Conservation (phyloP, 75 land plant genomes). For the Pinus tabuliformis region DNA sequence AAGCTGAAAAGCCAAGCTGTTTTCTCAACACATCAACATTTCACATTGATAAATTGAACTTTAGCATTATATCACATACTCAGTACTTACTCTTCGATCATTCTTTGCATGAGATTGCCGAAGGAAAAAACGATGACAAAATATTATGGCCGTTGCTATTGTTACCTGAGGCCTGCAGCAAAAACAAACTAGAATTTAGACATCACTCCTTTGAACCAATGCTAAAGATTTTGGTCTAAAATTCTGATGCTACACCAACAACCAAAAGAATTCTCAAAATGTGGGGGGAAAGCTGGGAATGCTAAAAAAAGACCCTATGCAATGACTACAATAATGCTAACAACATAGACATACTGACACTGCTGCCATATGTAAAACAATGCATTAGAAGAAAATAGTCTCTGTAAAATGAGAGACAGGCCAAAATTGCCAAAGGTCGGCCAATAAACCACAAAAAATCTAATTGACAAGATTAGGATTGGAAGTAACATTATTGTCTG, state of each 20-base stretch:
- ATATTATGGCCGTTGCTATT: conserved; percentile 81
- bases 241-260: neutral
- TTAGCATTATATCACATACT: neutral
- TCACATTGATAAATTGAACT: neutral
- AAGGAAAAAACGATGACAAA: conserved; percentile 83
- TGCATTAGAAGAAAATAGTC: too few relatives aligned
- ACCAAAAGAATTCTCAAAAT: too few relatives aligned
- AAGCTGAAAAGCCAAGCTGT: neutral
- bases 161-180: conserved; percentile 59
- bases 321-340: too few relatives aligned
- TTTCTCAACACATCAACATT: neutral
- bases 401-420: neutral
- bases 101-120: conserved; percentile 83
- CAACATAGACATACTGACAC: too few relatives aligned
- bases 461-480: neutral
- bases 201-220: conserved; percentile 2
- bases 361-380: too few relatives aligned
- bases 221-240: neutral
- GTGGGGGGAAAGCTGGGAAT: too few relatives aligned
- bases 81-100: conserved; percentile 62
- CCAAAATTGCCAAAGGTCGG: neutral
- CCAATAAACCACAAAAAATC: neutral
- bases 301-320: too few relatives aligned
- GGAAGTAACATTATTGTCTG: too few relatives aligned
- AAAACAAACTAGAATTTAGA: neutral